A percentile compares a stretch with the other conserved stretches of the same genome.
Conservation (phyloP, 176 grass and related monocot genomes). For the Alloteropsis semialata region DNA sequence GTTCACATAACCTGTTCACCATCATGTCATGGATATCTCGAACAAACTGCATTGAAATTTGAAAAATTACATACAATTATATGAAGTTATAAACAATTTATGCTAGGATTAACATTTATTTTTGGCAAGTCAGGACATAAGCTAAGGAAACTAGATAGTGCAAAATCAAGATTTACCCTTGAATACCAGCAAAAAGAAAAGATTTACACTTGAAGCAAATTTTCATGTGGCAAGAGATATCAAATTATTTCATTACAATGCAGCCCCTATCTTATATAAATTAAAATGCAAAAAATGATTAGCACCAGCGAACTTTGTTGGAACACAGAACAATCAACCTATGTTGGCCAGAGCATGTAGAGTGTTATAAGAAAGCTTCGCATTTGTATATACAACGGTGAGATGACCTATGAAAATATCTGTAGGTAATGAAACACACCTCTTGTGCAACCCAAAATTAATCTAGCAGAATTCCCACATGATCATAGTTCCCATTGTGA, state of each 20-base stretch:
- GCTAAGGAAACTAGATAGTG: neutral
- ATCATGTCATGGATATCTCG: conserved; percentile 95
- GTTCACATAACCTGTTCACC: conserved; percentile 62
- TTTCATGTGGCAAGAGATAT: neutral
- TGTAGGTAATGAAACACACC: neutral
- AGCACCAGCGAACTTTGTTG: neutral
- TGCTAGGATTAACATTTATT: conserved; percentile 7
- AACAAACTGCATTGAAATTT: conserved; percentile 75
- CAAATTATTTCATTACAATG: neutral
- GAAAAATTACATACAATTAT: conserved; percentile 16
- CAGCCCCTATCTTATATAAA: neutral
- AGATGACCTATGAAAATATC: neutral
- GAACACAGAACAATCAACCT: neutral
- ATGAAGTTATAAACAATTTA: conserved; percentile 6
- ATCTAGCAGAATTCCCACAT: neutral
- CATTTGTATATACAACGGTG: neutral
- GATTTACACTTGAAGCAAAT: conserved; percentile 9
- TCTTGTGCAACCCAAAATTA: neutral
- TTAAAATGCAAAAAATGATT: neutral
- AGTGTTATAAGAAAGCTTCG: neutral
- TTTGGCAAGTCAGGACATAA: conserved; percentile 10
- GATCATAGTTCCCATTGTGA: neutral
- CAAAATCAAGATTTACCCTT: conserved; percentile 9
- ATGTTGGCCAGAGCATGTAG: neutral
- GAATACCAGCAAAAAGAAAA: too few species aligned